Conservation (phyloP, 768 basidiomycete species). For the Auricularia heimuer region DNA sequence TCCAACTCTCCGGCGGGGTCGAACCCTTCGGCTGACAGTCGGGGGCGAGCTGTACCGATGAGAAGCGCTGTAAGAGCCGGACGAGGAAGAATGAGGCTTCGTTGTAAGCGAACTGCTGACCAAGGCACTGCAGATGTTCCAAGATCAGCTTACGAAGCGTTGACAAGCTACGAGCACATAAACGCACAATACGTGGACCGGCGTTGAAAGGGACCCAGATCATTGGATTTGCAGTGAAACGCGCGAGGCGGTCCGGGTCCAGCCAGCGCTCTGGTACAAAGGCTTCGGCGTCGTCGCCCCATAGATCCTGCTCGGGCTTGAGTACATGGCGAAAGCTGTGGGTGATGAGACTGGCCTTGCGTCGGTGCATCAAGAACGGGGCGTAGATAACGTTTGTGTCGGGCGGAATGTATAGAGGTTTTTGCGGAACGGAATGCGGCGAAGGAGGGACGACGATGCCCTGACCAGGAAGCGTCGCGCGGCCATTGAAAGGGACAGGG, state of each 20-base stretch:
- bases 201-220: constrained; percentile 70
- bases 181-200: constrained; percentile 45
- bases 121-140: constrained; percentile 43
- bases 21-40: constrained; percentile 55
- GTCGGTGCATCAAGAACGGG: constrained; percentile 57
- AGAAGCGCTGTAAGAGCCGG: constrained; percentile 54
- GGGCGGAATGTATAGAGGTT: constrained; percentile 41
- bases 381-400: constrained; percentile 48
- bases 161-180: not conserved
- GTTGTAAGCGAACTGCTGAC: constrained; percentile 68
- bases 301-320: constrained; percentile 29
- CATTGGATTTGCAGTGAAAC: constrained; percentile 48
- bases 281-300: constrained; percentile 65
- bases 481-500: constrained; percentile 68
- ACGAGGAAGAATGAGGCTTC: constrained; percentile 67
- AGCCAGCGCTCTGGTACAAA: constrained; percentile 78
- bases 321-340: constrained; percentile 1
- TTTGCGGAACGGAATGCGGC: constrained; percentile 26
- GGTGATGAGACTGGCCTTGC: constrained; percentile 33
- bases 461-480: constrained; percentile 38
- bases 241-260: constrained; percentile 42
- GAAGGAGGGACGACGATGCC: constrained; percentile 40
- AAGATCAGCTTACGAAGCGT: no score
- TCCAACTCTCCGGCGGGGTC: constrained; percentile 51
- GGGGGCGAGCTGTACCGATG: constrained; percentile 45